Evolutionary conservation across 23 red algal species (phyloP).

Genomic region (Pyropia haitanensis): DNA sequence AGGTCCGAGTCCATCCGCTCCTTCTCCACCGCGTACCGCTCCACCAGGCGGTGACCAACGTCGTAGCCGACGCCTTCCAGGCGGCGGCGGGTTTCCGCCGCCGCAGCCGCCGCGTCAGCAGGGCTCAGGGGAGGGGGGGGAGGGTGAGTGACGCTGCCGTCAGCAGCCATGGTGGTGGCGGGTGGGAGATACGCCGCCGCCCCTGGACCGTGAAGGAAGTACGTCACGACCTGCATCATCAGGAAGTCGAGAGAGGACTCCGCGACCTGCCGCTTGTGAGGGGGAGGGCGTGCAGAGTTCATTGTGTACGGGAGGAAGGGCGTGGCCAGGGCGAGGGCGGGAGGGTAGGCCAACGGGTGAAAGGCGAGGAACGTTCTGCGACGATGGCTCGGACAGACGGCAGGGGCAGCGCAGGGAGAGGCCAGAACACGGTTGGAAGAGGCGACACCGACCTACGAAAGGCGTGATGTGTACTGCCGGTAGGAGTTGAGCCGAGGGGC

Average conservation of each 20-base stretch:
- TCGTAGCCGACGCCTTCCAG: constrained; percentile 58
- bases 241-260: constrained; percentile 40
- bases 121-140: neutral
- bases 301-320: neutral
- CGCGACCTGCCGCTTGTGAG: constrained; percentile 11
- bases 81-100: constrained; percentile 24
- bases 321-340: no score
- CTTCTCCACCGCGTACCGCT: constrained; percentile 25
- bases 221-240: constrained; percentile 61
- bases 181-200: constrained; percentile 22
- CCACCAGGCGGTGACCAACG: constrained; percentile 62
- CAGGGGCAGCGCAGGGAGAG: no score
- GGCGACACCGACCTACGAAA: no score
- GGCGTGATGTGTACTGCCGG: no score
- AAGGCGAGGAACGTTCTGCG: no score
- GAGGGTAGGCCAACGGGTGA: no score
- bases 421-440: no score
- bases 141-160: neutral
- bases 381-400: no score
- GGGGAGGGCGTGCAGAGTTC: neutral
- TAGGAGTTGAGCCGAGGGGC: no score
- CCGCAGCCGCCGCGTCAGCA: constrained; percentile 3
- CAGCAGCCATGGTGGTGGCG: neutral
- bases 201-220: constrained; percentile 27
- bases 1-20: constrained; percentile 48